These are phyloP conservation scores for Hura crepitans DNA, from an alignment of 441 rosid genomes.

Conservation along the genomic window DNA sequence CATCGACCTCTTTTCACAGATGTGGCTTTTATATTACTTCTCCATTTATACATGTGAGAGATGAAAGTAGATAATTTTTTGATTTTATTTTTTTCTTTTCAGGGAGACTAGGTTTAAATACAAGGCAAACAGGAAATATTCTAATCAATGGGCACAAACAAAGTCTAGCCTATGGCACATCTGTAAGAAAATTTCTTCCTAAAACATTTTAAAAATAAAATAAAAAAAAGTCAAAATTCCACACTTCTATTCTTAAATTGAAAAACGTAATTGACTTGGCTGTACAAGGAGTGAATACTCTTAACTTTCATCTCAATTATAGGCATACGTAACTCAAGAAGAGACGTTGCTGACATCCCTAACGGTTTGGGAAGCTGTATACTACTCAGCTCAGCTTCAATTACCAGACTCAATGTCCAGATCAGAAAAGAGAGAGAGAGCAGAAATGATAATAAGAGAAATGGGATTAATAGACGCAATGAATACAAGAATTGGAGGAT, in stretches of 20 bases:
- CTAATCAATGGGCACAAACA: constrained; percentile 45
- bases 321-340: constrained; percentile 61
- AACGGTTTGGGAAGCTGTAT: constrained; percentile 41
- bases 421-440: constrained; percentile 41
- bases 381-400: constrained; percentile 50
- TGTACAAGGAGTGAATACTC: no score
- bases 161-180: constrained; percentile 44
- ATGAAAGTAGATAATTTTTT: not conserved
- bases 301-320: no score
- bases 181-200: constrained; percentile 28
- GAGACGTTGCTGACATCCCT: constrained; percentile 29
- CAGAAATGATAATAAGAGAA: constrained; percentile 41
- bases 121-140: constrained; percentile 39
- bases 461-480: constrained; percentile 44
- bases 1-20: no score
- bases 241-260: no score
- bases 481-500: constrained; percentile 46
- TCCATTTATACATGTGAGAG: not conserved
- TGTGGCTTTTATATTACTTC: no score
- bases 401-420: constrained; percentile 40
- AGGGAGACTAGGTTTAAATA: constrained; percentile 41
- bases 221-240: no score
- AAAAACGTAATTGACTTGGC: no score
- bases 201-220: no score
- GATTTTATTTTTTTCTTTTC: not conserved